Percentiles rank a stretch among this genome's conserved stretches.
Evolutionary conservation across 345 rosid species (phyloP).

Genomic region (Geranium rotundifolium): DNA sequence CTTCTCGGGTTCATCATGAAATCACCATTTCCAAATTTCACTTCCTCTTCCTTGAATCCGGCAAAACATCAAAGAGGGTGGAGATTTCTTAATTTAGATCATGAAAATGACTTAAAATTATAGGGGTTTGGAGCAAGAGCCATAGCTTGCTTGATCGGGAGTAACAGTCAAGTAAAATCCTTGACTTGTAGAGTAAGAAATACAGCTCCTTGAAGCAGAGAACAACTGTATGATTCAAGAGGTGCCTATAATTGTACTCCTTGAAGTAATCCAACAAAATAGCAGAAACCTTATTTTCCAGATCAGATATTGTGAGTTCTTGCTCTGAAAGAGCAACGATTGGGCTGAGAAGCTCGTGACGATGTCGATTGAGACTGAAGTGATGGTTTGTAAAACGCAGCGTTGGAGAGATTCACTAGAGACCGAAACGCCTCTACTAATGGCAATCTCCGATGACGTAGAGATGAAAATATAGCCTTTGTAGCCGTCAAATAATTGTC

Average conservation of each 20-base stretch:
- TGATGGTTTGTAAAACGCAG: conserved; percentile 51
- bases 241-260: conserved; percentile 26
- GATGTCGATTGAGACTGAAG: conserved; percentile 45
- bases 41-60: conserved; percentile 67
- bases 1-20: too few relatives aligned
- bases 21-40: conserved; percentile 42
- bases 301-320: conserved; percentile 60
- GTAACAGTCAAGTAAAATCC: conserved; percentile 72
- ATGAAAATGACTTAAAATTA: conserved; percentile 82
- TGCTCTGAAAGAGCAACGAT: conserved; percentile 49
- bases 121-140: conserved; percentile 71
- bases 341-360: conserved; percentile 36
- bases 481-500: conserved; percentile 55
- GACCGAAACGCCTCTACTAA: conserved; percentile 73
- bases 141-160: conserved; percentile 73
- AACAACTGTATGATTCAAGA: conserved; percentile 31
- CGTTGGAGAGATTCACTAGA: conserved; percentile 69
- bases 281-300: conserved; percentile 58
- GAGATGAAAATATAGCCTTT: conserved; percentile 75
- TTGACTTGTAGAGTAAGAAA: conserved; percentile 71
- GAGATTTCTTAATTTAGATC: conserved; percentile 78
- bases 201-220: conserved; percentile 86
- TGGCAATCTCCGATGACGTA: conserved; percentile 60
- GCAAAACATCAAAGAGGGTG: conserved; percentile 84
- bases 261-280: conserved; percentile 49